phyloP scores from a whole-genome alignment of 495 filamentous ascomycete species.

The Ramalina peruviana region DNA sequence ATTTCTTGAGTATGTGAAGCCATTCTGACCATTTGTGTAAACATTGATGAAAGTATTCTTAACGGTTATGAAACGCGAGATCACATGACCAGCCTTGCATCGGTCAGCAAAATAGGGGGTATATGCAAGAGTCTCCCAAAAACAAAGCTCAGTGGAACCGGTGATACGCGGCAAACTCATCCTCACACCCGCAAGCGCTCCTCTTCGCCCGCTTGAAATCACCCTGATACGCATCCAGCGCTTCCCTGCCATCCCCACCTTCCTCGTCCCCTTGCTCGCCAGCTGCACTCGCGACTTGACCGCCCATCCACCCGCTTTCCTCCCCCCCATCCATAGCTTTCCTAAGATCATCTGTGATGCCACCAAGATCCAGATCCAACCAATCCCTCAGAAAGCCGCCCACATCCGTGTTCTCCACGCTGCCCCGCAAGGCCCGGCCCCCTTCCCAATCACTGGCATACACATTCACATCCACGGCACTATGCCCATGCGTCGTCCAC shows the following conservation, averaged over 20 bases:
- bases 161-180: neutral
- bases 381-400: slow-evolving; percentile 69
- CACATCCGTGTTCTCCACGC: slow-evolving; percentile 90
- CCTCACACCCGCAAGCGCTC: slow-evolving; percentile 28
- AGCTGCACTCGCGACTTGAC: slow-evolving; percentile 23
- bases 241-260: slow-evolving; percentile 23
- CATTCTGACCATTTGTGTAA: no score
- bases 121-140: no score
- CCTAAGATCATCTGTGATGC: slow-evolving; percentile 58
- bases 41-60: no score
- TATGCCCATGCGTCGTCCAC: slow-evolving; percentile 86
- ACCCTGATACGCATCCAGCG: slow-evolving; percentile 35
- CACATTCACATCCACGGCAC: slow-evolving; percentile 75
- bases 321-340: slow-evolving; percentile 24
- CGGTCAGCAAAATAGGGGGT: no score
- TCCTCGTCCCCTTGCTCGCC: slow-evolving; percentile 20
- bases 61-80: no score
- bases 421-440: slow-evolving; percentile 49
- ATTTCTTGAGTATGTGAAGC: no score
- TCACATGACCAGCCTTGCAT: no score
- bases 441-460: slow-evolving; percentile 48
- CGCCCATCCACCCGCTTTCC: slow-evolving; percentile 30
- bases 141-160: no score
- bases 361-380: slow-evolving; percentile 62
- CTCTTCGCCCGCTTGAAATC: slow-evolving; percentile 32